Percentiles rank a stretch among this genome's conserved stretches.
Conservation (phyloP, 345 rosid genomes). For the Citrus australasica region DNA sequence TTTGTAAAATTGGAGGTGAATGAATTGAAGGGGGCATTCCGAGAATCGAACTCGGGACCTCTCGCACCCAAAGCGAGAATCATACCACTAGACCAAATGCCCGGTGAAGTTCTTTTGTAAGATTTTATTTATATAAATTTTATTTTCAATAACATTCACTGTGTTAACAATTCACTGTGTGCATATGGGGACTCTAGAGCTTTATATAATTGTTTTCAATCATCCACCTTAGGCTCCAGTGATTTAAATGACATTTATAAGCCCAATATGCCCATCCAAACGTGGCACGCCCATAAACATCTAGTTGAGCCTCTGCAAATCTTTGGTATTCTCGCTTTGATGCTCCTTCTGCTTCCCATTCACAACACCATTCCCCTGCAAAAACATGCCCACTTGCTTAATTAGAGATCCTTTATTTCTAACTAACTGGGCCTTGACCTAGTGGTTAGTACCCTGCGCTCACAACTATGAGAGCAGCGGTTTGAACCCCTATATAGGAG, state of each 20-base stretch:
- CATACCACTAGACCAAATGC: slow-evolving; percentile 87
- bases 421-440: too few relatives aligned
- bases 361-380: slow-evolving; percentile 37
- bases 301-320: slow-evolving; percentile 21
- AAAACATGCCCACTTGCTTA: background rate
- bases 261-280: slow-evolving; percentile 44
- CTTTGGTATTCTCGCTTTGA: slow-evolving; percentile 24
- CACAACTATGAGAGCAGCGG: too few relatives aligned
- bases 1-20: too few relatives aligned
- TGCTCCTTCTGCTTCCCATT: slow-evolving; percentile 17
- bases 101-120: background rate
- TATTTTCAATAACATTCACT: too few relatives aligned
- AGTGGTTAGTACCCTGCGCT: too few relatives aligned
- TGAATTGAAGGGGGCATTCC: slow-evolving; percentile 40
- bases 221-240: slow-evolving; percentile 34
- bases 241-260: slow-evolving; percentile 8
- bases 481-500: too few relatives aligned
- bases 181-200: background rate
- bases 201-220: slow-evolving; percentile 26
- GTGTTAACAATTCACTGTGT: too few relatives aligned
- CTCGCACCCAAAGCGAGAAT: slow-evolving; percentile 89
- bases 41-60: slow-evolving; percentile 73
- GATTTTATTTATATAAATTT: too few relatives aligned
- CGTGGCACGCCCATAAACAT: slow-evolving; percentile 29
- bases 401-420: background rate